phyloP scores from a whole-genome alignment of 208 protist genomes.

The Trypanosoma scelopori region DNA sequence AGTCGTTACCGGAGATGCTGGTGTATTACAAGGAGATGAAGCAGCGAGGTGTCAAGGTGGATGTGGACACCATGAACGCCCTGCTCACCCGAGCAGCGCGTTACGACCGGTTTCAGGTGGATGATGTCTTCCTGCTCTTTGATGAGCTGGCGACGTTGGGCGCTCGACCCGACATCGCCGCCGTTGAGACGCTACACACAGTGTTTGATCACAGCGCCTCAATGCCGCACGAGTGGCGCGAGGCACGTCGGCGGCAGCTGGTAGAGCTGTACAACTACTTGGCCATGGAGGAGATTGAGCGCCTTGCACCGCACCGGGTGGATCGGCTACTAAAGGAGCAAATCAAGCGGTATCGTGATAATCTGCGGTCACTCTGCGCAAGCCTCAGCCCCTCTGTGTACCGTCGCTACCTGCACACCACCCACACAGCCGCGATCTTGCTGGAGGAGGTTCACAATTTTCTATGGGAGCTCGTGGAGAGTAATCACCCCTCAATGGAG shows the following conservation, averaged over 20 bases:
- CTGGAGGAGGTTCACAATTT: conserved; percentile 80
- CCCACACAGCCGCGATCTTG: conserved; percentile 49
- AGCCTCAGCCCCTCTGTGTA: conserved; percentile 73
- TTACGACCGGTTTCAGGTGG: conserved; percentile 74
- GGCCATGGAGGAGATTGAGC: conserved; percentile 67
- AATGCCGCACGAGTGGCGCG: conserved; percentile 75
- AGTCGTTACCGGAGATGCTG: conserved; percentile 81
- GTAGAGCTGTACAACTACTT: conserved; percentile 83
- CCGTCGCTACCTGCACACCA: conserved; percentile 57
- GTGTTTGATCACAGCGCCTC: conserved; percentile 77
- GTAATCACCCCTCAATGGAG: conserved; percentile 73
- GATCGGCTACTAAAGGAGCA: conserved; percentile 64
- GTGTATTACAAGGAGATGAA: conserved; percentile 92
- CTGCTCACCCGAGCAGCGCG: conserved; percentile 84
- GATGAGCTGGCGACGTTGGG: conserved; percentile 77
- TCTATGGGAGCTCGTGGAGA: conserved; percentile 79
- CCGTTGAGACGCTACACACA: conserved; percentile 85
- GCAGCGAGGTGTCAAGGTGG: conserved; percentile 86
- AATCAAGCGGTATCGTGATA: conserved; percentile 61
- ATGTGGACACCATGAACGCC: conserved; percentile 86
- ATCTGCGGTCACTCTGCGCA: conserved; percentile 57
- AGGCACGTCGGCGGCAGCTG: conserved; percentile 78
- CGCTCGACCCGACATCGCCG: conserved; percentile 70
- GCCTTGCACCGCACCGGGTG: conserved; percentile 52
- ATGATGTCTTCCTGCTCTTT: conserved; percentile 86